phyloP scores from a whole-genome alignment of 1,139 yeast genomes.

The Magnusiomyces clavatus region DNA sequence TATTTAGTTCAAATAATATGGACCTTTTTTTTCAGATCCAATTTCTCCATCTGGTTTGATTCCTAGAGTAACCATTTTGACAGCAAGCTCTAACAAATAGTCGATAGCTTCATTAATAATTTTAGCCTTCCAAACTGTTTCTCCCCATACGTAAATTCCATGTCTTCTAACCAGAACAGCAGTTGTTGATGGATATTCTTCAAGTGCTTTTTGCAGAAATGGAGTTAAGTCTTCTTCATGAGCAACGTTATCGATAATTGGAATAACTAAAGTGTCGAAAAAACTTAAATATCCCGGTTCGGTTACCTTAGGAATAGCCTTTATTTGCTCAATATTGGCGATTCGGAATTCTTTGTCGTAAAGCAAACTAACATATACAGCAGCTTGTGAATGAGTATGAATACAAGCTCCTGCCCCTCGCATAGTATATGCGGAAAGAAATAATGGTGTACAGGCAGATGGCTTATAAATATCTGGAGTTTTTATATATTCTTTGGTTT shows the following conservation, averaged over 20 bases:
- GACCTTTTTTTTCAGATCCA: background rate
- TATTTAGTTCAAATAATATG: background rate
- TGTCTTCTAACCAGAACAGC: constrained; percentile 90
- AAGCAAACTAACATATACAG: constrained; percentile 72
- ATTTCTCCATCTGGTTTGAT: constrained; percentile 12
- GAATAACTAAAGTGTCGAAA: constrained; percentile 70
- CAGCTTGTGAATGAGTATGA: constrained; percentile 85
- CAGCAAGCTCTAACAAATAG: constrained; percentile 75
- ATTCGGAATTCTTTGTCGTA: constrained; percentile 68
- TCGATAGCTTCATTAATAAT: constrained; percentile 90
- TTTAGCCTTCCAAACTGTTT: constrained; percentile 86
- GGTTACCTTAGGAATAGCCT: constrained; percentile 67
- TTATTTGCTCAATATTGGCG: constrained; percentile 81
- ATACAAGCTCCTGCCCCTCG: constrained; percentile 87
- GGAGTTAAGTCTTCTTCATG: constrained; percentile 77
- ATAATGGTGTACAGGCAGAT: constrained; percentile 88
- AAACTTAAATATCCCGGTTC: constrained; percentile 64
- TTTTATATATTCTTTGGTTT: constrained; percentile 48
- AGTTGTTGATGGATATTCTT: constrained; percentile 62
- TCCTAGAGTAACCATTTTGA: constrained; percentile 51
- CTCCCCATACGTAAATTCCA: constrained; percentile 96
- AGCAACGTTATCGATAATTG: constrained; percentile 85
- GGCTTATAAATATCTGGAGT: constrained; percentile 68
- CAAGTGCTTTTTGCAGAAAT: constrained; percentile 54
- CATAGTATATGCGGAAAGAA: constrained; percentile 60